These are phyloP conservation scores for Alternaria atra DNA, from an alignment of 2,329 filamentous ascomycete genomes.

Conservation along the genomic window DNA sequence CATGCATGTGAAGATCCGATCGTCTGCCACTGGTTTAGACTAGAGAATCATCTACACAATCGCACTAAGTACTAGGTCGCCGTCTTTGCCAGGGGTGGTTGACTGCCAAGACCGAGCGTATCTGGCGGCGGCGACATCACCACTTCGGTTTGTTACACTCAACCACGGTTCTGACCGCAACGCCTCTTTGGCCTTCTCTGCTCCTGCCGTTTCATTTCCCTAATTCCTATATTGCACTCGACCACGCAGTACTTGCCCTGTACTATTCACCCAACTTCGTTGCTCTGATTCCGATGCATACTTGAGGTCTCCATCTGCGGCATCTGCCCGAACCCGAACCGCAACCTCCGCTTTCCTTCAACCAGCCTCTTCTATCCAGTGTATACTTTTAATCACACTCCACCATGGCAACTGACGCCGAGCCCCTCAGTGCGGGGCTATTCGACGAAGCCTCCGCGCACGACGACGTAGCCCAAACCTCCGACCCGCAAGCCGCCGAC, in stretches of 20 bases:
- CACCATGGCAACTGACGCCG: slow-evolving; percentile 36
- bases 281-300: slow-evolving; percentile 31
- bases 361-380: background rate
- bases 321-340: slow-evolving; percentile 25
- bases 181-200: background rate
- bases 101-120: slow-evolving; percentile 9
- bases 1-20: slow-evolving; percentile 1
- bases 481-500: slow-evolving; percentile 45
- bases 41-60: background rate
- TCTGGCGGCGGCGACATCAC: slow-evolving; percentile 13
- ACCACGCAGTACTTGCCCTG: background rate
- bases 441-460: slow-evolving; percentile 15
- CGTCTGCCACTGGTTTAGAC: background rate
- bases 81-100: slow-evolving; percentile 13
- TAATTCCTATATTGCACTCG: background rate
- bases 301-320: slow-evolving; percentile 33
- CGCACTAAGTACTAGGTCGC: background rate
- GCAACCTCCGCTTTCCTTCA: slow-evolving; percentile 2
- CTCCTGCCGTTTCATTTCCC: background rate
- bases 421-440: slow-evolving; percentile 23
- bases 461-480: slow-evolving; percentile 43
- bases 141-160: slow-evolving; percentile 10
- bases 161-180: slow-evolving; percentile 5
- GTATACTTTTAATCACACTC: slow-evolving; percentile 5
- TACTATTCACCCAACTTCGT: background rate